phyloP scores from a whole-genome alignment of 805 yeast genomes.

The Middelhovenomyces tepae region DNA sequence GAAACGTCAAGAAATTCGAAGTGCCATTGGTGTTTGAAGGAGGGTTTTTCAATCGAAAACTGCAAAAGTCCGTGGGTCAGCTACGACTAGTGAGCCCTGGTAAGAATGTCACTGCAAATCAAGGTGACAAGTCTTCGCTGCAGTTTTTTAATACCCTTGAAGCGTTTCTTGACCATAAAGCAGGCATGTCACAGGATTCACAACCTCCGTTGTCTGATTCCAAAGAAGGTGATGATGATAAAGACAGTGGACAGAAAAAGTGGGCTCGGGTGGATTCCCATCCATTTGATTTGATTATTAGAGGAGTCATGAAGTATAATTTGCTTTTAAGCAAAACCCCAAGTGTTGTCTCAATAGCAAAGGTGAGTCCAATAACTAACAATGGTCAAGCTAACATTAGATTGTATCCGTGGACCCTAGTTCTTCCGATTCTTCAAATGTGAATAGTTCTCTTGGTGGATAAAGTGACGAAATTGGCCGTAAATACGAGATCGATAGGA shows the following conservation, averaged over 20 bases:
- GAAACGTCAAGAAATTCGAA: slow-evolving; percentile 57
- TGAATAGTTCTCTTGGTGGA: neutral
- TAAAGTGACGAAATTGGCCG: neutral
- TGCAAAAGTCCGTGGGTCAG: slow-evolving; percentile 53
- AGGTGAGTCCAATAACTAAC: slow-evolving; percentile 5
- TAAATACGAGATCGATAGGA: neutral
- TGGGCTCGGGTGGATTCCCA: slow-evolving; percentile 70
- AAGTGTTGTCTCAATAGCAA: slow-evolving; percentile 18
- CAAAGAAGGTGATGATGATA: slow-evolving; percentile 10
- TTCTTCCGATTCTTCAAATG: neutral
- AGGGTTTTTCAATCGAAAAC: slow-evolving; percentile 59
- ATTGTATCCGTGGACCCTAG: slow-evolving; percentile 2
- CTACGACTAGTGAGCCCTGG: slow-evolving; percentile 73
- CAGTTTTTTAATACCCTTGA: neutral
- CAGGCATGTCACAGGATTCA: slow-evolving; percentile 16
- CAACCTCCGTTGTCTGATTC: too few species aligned
- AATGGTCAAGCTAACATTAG: neutral
- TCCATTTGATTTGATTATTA: slow-evolving; percentile 76
- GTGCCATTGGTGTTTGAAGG: slow-evolving; percentile 70
- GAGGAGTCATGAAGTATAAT: slow-evolving; percentile 74
- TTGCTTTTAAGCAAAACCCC: slow-evolving; percentile 45
- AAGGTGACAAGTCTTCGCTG: slow-evolving; percentile 6
- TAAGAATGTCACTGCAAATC: slow-evolving; percentile 24
- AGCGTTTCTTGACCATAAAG: neutral
- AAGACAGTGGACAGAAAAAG: slow-evolving; percentile 31